These are phyloP conservation scores for Ophiosphaerella herpotricha DNA, from an alignment of 2,329 filamentous ascomycete genomes.

Conservation along the genomic window DNA sequence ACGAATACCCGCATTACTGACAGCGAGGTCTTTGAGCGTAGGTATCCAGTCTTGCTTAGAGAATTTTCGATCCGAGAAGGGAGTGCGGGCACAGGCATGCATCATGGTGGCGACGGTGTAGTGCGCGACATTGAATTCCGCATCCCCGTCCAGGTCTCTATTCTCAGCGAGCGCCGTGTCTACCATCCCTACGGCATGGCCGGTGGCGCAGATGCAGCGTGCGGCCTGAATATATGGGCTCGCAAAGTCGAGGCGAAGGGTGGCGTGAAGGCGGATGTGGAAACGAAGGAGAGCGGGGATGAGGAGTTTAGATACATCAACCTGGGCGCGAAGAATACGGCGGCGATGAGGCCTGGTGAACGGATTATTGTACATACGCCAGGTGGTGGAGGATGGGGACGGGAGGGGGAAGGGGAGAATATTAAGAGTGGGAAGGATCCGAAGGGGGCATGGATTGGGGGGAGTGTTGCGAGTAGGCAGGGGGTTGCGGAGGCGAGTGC, in stretches of 20 bases:
- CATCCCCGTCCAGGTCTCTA: constrained; percentile 76
- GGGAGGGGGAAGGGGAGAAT: constrained; percentile 61
- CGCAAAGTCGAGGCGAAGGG: constrained; percentile 57
- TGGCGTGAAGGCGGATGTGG: constrained; percentile 18
- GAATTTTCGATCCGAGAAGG: constrained; percentile 69
- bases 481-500: constrained; percentile 55
- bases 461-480: constrained; percentile 61
- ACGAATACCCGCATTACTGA: constrained; percentile 86
- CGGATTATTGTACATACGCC: constrained; percentile 78
- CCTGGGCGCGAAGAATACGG: constrained; percentile 78
- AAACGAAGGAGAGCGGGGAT: constrained; percentile 10
- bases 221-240: constrained; percentile 88
- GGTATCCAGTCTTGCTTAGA: constrained; percentile 74
- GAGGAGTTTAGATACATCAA: constrained; percentile 68
- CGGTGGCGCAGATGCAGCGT: constrained; percentile 77
- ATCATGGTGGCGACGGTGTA: constrained; percentile 76
- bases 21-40: constrained; percentile 75
- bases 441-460: constrained; percentile 62
- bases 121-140: constrained; percentile 81
- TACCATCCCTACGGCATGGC: constrained; percentile 80
- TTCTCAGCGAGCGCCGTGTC: constrained; percentile 76
- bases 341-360: constrained; percentile 75
- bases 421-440: constrained; percentile 60
- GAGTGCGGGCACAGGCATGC: constrained; percentile 67
- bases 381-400: constrained; percentile 79